These are phyloP conservation scores for Teunomyces gatunensis DNA, from an alignment of 805 yeast genomes.

Conservation along the genomic window DNA sequence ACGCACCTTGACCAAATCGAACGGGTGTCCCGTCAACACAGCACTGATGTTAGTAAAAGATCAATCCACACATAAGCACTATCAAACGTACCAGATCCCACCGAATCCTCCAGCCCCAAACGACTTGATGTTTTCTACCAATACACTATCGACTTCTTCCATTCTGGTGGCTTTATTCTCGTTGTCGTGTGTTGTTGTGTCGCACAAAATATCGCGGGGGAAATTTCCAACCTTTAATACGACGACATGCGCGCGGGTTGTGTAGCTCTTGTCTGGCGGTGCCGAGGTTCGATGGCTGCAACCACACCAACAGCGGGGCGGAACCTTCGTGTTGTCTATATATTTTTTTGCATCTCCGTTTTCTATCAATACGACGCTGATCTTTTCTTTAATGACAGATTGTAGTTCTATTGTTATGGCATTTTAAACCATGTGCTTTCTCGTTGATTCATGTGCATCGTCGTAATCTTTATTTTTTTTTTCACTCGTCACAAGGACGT, in stretches of 20 bases:
- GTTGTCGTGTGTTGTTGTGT: neutral
- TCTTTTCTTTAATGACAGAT: too few relatives aligned
- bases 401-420: too few relatives aligned
- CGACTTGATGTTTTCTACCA: constrained; percentile 79
- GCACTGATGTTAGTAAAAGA: constrained; percentile 52
- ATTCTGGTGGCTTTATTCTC: constrained; percentile 13
- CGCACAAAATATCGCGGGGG: too few relatives aligned
- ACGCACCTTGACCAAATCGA: constrained; percentile 88
- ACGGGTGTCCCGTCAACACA: constrained; percentile 94
- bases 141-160: constrained; percentile 46
- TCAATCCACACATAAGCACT: too few relatives aligned
- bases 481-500: neutral
- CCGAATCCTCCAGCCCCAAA: constrained; percentile 94
- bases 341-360: too few relatives aligned
- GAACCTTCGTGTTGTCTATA: too few relatives aligned
- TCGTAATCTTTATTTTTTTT: neutral
- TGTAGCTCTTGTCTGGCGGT: neutral
- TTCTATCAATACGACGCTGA: too few relatives aligned
- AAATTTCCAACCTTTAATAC: too few relatives aligned
- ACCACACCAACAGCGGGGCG: too few relatives aligned
- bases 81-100: constrained; percentile 62
- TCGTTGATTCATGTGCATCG: too few relatives aligned
- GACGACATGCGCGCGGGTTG: neutral
- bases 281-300: too few relatives aligned
- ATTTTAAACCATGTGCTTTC: too few relatives aligned